A percentile compares a stretch with the other conserved stretches of the same genome.
Conservation (phyloP, 768 basidiomycete genomes). For the Kwoniella mangroviensis region DNA sequence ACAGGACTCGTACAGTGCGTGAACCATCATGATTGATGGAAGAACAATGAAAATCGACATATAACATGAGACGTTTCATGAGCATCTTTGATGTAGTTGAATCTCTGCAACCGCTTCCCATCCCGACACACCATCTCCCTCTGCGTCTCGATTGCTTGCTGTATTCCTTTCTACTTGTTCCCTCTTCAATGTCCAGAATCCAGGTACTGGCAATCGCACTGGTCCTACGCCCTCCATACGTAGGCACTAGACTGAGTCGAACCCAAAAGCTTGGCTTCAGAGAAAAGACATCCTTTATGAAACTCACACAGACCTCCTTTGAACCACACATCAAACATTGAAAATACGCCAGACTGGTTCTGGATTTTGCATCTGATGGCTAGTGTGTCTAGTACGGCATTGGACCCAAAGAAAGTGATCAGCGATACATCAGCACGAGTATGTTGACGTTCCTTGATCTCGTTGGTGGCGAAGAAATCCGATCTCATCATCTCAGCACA, state of each 20-base stretch:
- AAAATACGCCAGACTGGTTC: background rate
- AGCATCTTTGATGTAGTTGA: background rate
- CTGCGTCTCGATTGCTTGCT: background rate
- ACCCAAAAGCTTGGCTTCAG: background rate
- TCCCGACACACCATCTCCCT: background rate
- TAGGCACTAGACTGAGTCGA: background rate
- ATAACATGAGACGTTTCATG: background rate
- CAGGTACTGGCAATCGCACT: background rate
- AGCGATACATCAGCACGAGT: background rate
- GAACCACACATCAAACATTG: background rate
- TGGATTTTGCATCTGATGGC: background rate
- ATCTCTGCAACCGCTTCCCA: background rate
- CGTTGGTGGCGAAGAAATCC: background rate
- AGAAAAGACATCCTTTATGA: constrained; percentile 4
- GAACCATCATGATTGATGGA: background rate
- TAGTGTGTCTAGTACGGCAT: background rate
- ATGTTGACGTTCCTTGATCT: background rate
- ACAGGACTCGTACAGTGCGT: too few species aligned
- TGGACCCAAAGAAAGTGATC: background rate
- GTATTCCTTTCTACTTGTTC: background rate
- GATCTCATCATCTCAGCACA: background rate
- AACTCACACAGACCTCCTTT: constrained; percentile 1
- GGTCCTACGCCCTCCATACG: background rate
- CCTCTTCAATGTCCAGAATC: background rate
- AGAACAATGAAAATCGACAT: background rate